Percentiles rank a stretch among this genome's conserved stretches.
These are phyloP conservation scores for Lasiodiplodia sp. DNA, from an alignment of 2,329 filamentous ascomycete species.

Conservation along the genomic window DNA sequence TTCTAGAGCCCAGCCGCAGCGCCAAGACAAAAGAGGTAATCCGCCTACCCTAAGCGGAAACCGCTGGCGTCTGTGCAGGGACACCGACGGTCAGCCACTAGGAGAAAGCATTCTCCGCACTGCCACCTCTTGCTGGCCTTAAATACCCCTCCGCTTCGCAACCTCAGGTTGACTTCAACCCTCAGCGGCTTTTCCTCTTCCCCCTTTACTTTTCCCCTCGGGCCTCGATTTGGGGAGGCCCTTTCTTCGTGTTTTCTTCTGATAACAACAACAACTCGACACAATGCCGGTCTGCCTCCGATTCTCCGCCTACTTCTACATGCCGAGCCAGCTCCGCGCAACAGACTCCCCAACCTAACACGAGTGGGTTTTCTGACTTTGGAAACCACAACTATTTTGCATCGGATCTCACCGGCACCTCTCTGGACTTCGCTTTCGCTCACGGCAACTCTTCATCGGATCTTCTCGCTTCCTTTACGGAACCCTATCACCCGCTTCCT, in stretches of 20 bases:
- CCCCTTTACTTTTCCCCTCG: not conserved
- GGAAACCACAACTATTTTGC: conserved; percentile 2
- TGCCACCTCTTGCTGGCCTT: not conserved
- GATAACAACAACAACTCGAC: not conserved
- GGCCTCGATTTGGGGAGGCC: conserved; percentile 18
- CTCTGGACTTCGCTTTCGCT: conserved; percentile 12
- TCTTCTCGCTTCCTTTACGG: conserved; percentile 15
- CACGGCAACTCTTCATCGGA: conserved; percentile 14
- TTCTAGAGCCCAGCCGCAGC: not conserved
- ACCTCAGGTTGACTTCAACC: not conserved
- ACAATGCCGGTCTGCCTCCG: not conserved
- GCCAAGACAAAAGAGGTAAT: not conserved
- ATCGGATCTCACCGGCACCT: conserved; percentile 13
- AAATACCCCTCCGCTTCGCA: not conserved
- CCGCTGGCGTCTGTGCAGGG: not conserved
- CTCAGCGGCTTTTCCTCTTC: not conserved
- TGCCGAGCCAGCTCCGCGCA: not conserved
- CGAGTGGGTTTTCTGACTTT: not conserved
- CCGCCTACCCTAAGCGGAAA: conserved; percentile 3
- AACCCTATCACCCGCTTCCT: conserved; percentile 3
- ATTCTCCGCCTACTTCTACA: not conserved
- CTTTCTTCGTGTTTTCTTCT: conserved; percentile 16
- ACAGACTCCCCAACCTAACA: conserved; percentile 9
- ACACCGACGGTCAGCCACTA: conserved; percentile 2
- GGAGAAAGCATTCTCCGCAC: conserved; percentile 10